These are phyloP conservation scores for Rhizopogon vesiculosus DNA, from an alignment of 768 basidiomycete species.

Conservation along the genomic window DNA sequence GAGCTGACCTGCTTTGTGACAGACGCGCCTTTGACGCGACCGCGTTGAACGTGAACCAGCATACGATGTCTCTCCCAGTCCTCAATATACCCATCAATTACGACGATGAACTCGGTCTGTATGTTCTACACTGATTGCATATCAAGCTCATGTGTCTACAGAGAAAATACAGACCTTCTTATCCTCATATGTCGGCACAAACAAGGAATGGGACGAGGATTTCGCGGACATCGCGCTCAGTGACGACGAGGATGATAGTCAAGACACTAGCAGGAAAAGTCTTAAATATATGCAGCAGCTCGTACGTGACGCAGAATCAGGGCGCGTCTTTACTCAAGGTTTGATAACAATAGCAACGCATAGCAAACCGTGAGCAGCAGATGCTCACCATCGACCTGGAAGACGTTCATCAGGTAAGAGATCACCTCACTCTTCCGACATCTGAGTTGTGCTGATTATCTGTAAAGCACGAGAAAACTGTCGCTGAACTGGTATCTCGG, in stretches of 20 bases:
- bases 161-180: slow-evolving; percentile 70
- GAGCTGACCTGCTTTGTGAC: slow-evolving; percentile 15
- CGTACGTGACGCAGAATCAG: slow-evolving; percentile 41
- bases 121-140: not conserved
- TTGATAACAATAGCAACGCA: slow-evolving; percentile 58
- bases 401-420: slow-evolving; percentile 70
- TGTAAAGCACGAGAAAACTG: slow-evolving; percentile 60
- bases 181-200: slow-evolving; percentile 57
- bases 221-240: slow-evolving; percentile 70
- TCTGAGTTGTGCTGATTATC: slow-evolving; percentile 5
- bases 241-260: slow-evolving; percentile 38
- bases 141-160: slow-evolving; percentile 24
- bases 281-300: slow-evolving; percentile 83
- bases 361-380: slow-evolving; percentile 91
- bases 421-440: not conserved
- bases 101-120: slow-evolving; percentile 63
- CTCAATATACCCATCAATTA: slow-evolving; percentile 61
- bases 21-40: slow-evolving; percentile 21
- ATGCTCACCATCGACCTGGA: slow-evolving; percentile 87
- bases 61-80: slow-evolving; percentile 62
- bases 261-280: slow-evolving; percentile 31
- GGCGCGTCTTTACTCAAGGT: slow-evolving; percentile 16
- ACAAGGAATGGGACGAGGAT: slow-evolving; percentile 62
- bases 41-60: slow-evolving; percentile 9
- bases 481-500: slow-evolving; percentile 70